These are phyloP conservation scores for Pseudofabraea citricarpa DNA, from an alignment of 2,329 filamentous ascomycete genomes.

Conservation along the genomic window DNA sequence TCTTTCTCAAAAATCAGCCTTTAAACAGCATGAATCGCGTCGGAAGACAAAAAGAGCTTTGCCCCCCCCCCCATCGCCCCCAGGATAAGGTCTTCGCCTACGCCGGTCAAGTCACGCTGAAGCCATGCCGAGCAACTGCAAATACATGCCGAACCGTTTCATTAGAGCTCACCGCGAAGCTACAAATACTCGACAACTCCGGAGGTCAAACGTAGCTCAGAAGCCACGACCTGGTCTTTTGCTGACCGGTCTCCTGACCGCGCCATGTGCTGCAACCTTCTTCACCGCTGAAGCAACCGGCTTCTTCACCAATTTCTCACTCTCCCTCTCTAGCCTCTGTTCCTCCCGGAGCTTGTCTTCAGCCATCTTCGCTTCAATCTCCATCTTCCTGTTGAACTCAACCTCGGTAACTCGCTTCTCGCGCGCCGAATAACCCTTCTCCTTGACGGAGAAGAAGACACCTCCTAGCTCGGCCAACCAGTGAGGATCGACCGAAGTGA, in stretches of 20 bases:
- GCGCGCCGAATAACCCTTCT: conserved; percentile 88
- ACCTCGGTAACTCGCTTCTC: conserved; percentile 85
- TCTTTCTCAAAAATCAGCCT: too few relatives aligned
- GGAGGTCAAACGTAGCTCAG: conserved; percentile 9
- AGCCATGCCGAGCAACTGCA: too few relatives aligned
- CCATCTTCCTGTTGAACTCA: conserved; percentile 89
- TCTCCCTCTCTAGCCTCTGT: conserved; percentile 46
- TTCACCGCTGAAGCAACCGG: conserved; percentile 37
- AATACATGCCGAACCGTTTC: too few relatives aligned
- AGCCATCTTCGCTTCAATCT: conserved; percentile 90
- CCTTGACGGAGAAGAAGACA: conserved; percentile 95
- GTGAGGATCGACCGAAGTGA: conserved; percentile 91
- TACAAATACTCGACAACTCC: too few relatives aligned
- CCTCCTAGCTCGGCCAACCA: conserved; percentile 96
- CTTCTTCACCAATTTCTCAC: conserved; percentile 40
- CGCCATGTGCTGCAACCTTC: conserved; percentile 57
- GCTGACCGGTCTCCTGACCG: conserved; percentile 55
- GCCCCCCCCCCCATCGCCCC: too few relatives aligned
- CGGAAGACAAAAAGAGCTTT: too few relatives aligned
- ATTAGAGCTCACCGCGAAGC: too few relatives aligned
- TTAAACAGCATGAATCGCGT: too few relatives aligned
- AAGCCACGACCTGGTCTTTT: conserved; percentile 51
- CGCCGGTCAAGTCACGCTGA: too few relatives aligned
- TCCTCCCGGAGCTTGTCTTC: conserved; percentile 71
- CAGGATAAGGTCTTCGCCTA: too few relatives aligned